Evolutionary conservation across 139 green algal genomes (phyloP).

Genomic region (Tetradesmus lagerheimii): DNA sequence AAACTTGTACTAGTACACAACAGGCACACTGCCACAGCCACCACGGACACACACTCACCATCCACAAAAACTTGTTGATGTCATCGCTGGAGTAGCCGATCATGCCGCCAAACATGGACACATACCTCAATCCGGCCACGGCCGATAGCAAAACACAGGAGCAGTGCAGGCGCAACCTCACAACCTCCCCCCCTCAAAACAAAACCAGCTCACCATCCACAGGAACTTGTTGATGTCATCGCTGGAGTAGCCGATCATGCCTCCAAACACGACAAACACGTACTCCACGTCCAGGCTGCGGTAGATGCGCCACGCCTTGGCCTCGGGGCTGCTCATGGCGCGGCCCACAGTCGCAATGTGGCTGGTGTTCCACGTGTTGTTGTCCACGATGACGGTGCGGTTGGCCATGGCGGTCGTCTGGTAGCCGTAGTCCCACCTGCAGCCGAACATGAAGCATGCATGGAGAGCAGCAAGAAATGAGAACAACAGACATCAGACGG

Average conservation of each 20-base stretch:
- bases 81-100: slow-evolving; percentile 91
- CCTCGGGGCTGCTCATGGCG: slow-evolving; percentile 71
- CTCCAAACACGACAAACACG: slow-evolving; percentile 97
- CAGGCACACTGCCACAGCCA: too few relatives aligned
- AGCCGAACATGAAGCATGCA: neutral
- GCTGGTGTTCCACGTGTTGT: slow-evolving; percentile 98
- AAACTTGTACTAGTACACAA: too few relatives aligned
- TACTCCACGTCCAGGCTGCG: slow-evolving; percentile 75
- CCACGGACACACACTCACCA: too few relatives aligned
- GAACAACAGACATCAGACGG: too few relatives aligned
- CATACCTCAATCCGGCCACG: too few relatives aligned
- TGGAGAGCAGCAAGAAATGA: too few relatives aligned
- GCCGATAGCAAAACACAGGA: too few relatives aligned
- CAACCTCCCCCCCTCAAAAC: slow-evolving; percentile 58
- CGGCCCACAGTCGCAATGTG: slow-evolving; percentile 94
- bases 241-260: slow-evolving; percentile 84
- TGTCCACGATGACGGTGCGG: slow-evolving; percentile 93
- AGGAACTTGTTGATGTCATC: slow-evolving; percentile 99
- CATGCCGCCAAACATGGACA: slow-evolving; percentile 95
- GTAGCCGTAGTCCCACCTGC: slow-evolving; percentile 97
- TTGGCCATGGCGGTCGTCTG: slow-evolving; percentile 96
- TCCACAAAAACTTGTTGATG: slow-evolving; percentile 99
- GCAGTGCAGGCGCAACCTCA: too few relatives aligned
- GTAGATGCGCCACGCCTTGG: slow-evolving; percentile 48
- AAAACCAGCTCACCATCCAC: slow-evolving; percentile 86